Percentiles rank a stretch among this genome's conserved stretches.
These are phyloP conservation scores for Cutaneotrichosporon cavernicola DNA, from an alignment of 1,284 basidiomycete genomes.

Conservation along the genomic window DNA sequence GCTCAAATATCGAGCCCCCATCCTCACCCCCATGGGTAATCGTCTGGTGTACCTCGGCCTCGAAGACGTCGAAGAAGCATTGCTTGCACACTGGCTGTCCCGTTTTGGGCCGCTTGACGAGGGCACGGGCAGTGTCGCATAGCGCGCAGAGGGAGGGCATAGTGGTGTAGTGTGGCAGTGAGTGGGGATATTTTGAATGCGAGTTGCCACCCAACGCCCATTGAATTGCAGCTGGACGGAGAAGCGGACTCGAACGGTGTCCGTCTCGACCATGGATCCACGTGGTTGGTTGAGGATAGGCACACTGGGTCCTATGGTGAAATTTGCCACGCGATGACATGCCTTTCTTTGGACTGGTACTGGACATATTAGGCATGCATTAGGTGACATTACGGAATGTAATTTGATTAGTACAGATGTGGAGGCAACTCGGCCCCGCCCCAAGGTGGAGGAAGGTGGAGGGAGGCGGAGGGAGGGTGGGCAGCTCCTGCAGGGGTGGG, in stretches of 20 bases:
- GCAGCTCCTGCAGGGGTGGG: neutral
- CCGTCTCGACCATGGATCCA: neutral
- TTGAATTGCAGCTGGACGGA: neutral
- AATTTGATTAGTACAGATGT: no score
- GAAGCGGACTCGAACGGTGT: no score
- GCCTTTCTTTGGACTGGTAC: no score
- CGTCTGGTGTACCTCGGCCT: constrained; percentile 97
- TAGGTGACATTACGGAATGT: no score
- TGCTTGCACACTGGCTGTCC: constrained; percentile 94
- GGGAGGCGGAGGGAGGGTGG: no score
- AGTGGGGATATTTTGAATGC: neutral
- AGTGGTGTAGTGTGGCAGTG: neutral
- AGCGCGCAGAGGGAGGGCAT: constrained; percentile 57
- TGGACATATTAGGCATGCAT: no score
- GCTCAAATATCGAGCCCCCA: constrained; percentile 71
- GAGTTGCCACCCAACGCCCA: neutral
- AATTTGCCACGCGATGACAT: no score
- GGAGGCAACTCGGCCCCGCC: no score
- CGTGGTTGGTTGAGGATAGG: neutral
- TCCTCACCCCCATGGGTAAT: constrained; percentile 60
- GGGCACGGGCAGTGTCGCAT: constrained; percentile 74
- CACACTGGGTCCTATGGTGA: no score
- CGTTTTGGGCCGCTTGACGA: constrained; percentile 93
- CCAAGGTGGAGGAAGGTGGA: no score
- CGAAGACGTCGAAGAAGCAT: constrained; percentile 96